A percentile compares a stretch with the other conserved stretches of the same genome.
phyloP scores from a whole-genome alignment of 805 yeast species.

The Peterozyma xylosa region DNA sequence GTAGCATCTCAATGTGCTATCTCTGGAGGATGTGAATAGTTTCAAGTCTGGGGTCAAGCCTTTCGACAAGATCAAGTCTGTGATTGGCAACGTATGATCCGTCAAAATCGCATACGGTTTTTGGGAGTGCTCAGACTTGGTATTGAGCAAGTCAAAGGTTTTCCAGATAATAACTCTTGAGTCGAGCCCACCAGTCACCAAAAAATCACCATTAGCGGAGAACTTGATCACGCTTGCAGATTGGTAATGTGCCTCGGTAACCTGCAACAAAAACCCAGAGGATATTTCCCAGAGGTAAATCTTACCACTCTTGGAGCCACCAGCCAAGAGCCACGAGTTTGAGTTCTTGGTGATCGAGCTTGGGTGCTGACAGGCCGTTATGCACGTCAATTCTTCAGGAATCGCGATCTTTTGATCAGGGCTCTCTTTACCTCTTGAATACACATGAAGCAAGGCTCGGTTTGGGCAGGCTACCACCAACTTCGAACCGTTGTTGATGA shows the following conservation, averaged over 20 bases:
- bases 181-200: slow-evolving; percentile 77
- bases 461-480: slow-evolving; percentile 58
- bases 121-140: slow-evolving; percentile 20
- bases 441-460: slow-evolving; percentile 71
- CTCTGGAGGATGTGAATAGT: slow-evolving; percentile 63
- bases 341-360: slow-evolving; percentile 11
- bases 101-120: slow-evolving; percentile 55
- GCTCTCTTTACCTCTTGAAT: slow-evolving; percentile 61
- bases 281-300: slow-evolving; percentile 79
- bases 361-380: slow-evolving; percentile 34
- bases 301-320: slow-evolving; percentile 70
- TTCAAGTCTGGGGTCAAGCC: slow-evolving; percentile 54
- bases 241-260: slow-evolving; percentile 82
- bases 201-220: slow-evolving; percentile 52
- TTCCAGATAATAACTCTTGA: slow-evolving; percentile 75
- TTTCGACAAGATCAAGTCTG: slow-evolving; percentile 30
- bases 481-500: slow-evolving; percentile 39
- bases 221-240: slow-evolving; percentile 52
- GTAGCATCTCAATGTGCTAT: slow-evolving; percentile 69
- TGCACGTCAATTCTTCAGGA: slow-evolving; percentile 67
- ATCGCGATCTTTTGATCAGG: slow-evolving; percentile 76
- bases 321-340: slow-evolving; percentile 51
- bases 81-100: slow-evolving; percentile 47
- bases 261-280: slow-evolving; percentile 68
- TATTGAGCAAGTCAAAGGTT: slow-evolving; percentile 46